Evolutionary conservation across 495 filamentous ascomycete genomes (phyloP).

Genomic region (Staphylotrichum tortipilum): DNA sequence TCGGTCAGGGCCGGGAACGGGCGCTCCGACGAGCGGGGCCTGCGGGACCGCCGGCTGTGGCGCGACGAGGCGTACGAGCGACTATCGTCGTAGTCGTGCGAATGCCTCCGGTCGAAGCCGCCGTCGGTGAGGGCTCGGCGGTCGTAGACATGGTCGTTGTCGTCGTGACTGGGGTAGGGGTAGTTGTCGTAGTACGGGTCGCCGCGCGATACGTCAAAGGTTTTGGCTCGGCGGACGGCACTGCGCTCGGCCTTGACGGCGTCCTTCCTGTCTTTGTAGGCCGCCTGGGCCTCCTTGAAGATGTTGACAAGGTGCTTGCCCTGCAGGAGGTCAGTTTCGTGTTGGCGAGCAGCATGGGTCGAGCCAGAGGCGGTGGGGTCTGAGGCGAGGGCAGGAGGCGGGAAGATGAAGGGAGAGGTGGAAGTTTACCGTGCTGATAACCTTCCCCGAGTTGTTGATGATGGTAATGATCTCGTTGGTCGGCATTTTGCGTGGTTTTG

Average conservation of each 20-base stretch:
- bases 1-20: conserved; percentile 30
- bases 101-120: conserved; percentile 20
- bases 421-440: conserved; percentile 82
- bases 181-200: conserved; percentile 21
- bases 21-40: conserved; percentile 17
- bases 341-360: no score
- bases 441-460: conserved; percentile 85
- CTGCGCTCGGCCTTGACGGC: conserved; percentile 58
- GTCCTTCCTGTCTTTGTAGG: conserved; percentile 76
- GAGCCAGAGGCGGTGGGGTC: no score
- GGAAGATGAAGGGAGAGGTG: no score
- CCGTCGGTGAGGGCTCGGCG: conserved; percentile 13
- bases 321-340: conserved; percentile 35
- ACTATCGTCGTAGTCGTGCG: conserved; percentile 33
- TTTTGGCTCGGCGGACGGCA: conserved; percentile 32
- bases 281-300: conserved; percentile 78
- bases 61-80: conserved; percentile 31
- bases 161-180: conserved; percentile 6
- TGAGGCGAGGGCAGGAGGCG: no score
- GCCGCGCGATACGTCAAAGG: conserved; percentile 30
- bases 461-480: conserved; percentile 70
- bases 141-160: conserved; percentile 13
- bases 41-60: conserved; percentile 24
- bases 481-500: conserved; percentile 35
- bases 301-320: conserved; percentile 80